Percentiles rank a stretch among this genome's conserved stretches.
phyloP scores from a whole-genome alignment of 2,329 filamentous ascomycete species.

The Cladophialophora chaetospira region DNA sequence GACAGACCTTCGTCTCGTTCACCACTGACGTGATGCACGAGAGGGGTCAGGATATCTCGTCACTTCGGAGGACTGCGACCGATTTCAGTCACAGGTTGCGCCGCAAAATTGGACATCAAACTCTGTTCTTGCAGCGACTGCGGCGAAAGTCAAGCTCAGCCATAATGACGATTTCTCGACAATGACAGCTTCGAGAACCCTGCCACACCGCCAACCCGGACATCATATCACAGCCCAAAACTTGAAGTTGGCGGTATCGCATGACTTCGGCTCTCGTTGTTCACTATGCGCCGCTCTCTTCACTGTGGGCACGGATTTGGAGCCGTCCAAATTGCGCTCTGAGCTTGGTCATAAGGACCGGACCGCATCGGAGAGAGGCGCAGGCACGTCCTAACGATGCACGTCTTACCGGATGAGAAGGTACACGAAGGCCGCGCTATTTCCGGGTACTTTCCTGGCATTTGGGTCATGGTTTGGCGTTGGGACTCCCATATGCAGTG shows the following conservation, averaged over 20 bases:
- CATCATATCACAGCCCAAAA: background rate
- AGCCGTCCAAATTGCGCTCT: background rate
- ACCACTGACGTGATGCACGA: background rate
- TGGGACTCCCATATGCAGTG: slow-evolving; percentile 8
- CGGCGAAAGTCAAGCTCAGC: too few species aligned
- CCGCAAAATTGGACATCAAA: background rate
- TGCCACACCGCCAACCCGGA: background rate
- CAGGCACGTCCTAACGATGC: slow-evolving; percentile 12
- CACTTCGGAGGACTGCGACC: background rate
- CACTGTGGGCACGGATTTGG: background rate
- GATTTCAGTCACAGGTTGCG: too few species aligned
- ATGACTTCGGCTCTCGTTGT: background rate
- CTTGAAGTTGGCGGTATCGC: too few species aligned
- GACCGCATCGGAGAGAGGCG: slow-evolving; percentile 7
- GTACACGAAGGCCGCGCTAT: background rate
- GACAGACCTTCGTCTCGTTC: background rate
- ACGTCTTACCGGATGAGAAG: slow-evolving; percentile 7
- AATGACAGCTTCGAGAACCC: background rate
- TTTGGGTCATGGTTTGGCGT: slow-evolving; percentile 1
- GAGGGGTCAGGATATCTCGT: background rate
- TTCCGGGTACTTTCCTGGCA: slow-evolving; percentile 13
- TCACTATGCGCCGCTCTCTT: slow-evolving; percentile 3
- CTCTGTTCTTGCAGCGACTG: too few species aligned
- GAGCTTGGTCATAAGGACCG: background rate
- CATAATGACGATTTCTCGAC: background rate